Base-by-base conservation (phyloP, 768 basidiomycete species). In the Pleurotus tuoliensis region DNA sequence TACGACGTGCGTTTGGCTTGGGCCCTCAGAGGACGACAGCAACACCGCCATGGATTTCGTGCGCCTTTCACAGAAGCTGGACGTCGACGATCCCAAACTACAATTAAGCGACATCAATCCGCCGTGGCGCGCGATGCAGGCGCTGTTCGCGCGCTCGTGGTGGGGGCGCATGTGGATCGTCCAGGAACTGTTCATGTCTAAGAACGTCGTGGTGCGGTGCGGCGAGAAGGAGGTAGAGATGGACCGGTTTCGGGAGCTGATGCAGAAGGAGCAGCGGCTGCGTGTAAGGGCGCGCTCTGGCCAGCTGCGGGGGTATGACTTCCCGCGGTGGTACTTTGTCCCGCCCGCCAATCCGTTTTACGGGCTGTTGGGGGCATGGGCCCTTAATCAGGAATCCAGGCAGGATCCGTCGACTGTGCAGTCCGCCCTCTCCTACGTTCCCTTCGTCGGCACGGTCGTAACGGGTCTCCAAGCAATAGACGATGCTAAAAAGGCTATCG, bases 91-190 rank as follows among this genome's bases (percentile, higher is more conserved):
- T 30, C 48, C 48, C 16, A 50, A 50, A n/a, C 38, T 50, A 8
- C 24, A 22, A 16, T 7, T 37, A 16, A 30, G 48, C 25, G 48
- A 50, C 22, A 15, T 50, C 15, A 34, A 24, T 8, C 30, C 48
- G 12, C 48, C 48, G 8, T 50, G 48, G 48, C 34, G 30, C 38
- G 48, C 48, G 15, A 27, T 50, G 16, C 48, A 50, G 38, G 48
- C 48, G 16, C 48, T 50, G 11, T 50, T 50, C 34, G 48, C 48
- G 13, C 48, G 48, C 15, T 50, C 48, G 22, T 50, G 48, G 48
- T 50, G 48, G 48, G 22, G 30, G 15, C 48, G 48, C 13, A 50
- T 50, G 11, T 50, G 48, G 48, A 50, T 50, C 48, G 48, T 50
- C 5, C 48, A 50, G 48, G 48, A 50, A 9, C 30, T 50, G 25